Percentiles rank a stretch among this genome's conserved stretches.
Evolutionary conservation across 2,329 filamentous ascomycete genomes (phyloP).

Genomic region (Microsporum ferrugineum): DNA sequence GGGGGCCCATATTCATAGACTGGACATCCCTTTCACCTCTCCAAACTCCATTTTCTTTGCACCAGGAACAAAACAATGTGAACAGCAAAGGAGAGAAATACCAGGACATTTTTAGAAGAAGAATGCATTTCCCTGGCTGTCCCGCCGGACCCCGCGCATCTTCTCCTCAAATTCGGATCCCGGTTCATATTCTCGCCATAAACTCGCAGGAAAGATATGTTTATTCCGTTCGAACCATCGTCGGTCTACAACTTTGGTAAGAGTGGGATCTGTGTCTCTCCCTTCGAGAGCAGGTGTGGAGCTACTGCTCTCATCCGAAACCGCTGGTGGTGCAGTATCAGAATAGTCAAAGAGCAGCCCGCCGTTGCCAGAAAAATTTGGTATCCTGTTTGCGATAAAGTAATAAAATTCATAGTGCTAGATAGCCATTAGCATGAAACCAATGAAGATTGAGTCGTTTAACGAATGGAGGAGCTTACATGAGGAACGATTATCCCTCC

Average conservation of each 20-base stretch:
- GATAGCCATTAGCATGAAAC: neutral
- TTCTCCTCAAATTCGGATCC: constrained; percentile 59
- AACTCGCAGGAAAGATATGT: constrained; percentile 91
- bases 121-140: constrained; percentile 82
- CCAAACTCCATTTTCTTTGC: neutral
- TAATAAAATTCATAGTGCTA: constrained; percentile 97
- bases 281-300: constrained; percentile 56
- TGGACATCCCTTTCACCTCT: neutral
- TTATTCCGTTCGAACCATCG: constrained; percentile 97
- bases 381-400: constrained; percentile 67
- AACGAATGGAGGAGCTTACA: constrained; percentile 47
- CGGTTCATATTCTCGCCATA: constrained; percentile 91
- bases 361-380: constrained; percentile 59
- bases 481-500: constrained; percentile 88
- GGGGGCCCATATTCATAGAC: neutral
- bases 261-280: constrained; percentile 59
- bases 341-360: constrained; percentile 71
- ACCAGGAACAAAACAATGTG: neutral
- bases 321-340: constrained; percentile 27
- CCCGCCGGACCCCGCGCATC: constrained; percentile 63
- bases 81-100: neutral
- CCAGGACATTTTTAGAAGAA: constrained; percentile 51
- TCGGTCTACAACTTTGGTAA: constrained; percentile 90
- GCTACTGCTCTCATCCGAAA: constrained; percentile 29
- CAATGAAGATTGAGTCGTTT: constrained; percentile 5